These are phyloP conservation scores for Hyphopichia khmerensis DNA, from an alignment of 1,139 yeast genomes.

Conservation along the genomic window DNA sequence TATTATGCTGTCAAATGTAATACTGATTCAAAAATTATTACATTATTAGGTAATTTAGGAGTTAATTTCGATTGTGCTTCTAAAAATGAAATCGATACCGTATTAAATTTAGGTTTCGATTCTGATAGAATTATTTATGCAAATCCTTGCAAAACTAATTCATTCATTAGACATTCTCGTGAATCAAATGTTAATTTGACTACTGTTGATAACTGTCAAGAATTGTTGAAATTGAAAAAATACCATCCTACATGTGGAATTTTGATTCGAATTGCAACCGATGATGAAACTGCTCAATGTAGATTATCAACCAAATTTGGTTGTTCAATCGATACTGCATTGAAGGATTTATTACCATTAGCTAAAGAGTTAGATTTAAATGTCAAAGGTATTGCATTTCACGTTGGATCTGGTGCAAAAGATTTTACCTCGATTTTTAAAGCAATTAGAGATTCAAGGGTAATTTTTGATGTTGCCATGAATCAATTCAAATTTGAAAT, in stretches of 20 bases:
- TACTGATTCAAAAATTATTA: slow-evolving; percentile 63
- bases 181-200: slow-evolving; percentile 60
- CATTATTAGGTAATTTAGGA: slow-evolving; percentile 58
- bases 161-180: slow-evolving; percentile 73
- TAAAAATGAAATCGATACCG: slow-evolving; percentile 71
- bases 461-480: slow-evolving; percentile 64
- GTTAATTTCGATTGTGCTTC: slow-evolving; percentile 94
- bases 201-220: slow-evolving; percentile 89
- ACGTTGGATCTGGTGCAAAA: slow-evolving; percentile 91
- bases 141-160: slow-evolving; percentile 87
- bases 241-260: slow-evolving; percentile 69
- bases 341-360: slow-evolving; percentile 52
- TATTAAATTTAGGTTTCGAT: slow-evolving; percentile 60
- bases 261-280: slow-evolving; percentile 81
- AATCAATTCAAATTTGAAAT: slow-evolving; percentile 43
- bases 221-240: slow-evolving; percentile 68
- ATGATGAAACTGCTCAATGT: slow-evolving; percentile 86
- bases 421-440: slow-evolving; percentile 66
- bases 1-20: slow-evolving; percentile 95
- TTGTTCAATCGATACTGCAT: slow-evolving; percentile 60
- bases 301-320: slow-evolving; percentile 90
- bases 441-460: slow-evolving; percentile 72
- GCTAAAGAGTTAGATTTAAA: slow-evolving; percentile 63
- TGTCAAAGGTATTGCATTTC: slow-evolving; percentile 88
- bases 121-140: slow-evolving; percentile 81